Base-by-base conservation (phyloP, 345 rosid genomes). In the Murraya paniculata region DNA sequence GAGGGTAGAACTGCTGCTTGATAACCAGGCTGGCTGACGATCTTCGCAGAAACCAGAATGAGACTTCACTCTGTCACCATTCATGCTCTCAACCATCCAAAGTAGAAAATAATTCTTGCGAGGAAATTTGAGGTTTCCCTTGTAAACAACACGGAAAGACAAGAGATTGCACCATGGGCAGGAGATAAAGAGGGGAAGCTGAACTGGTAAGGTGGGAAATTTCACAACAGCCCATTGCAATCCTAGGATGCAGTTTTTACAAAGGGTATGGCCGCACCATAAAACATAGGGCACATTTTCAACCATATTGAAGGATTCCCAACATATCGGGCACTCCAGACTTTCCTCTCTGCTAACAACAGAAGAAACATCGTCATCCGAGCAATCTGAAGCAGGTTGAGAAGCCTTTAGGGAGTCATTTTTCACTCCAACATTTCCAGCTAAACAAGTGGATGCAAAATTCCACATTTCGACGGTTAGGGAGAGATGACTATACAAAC, bases 61-160 rank as follows among this genome's bases (percentile, higher is more conserved):
- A n/a, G 90, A 82, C 81, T 82, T 91, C 6, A 75, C 72, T 75
- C 93, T 85, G 79, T 91, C 93, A 9, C 91, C 93, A 36, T 93
- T 95, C 91, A 87, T 84, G 88, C 93, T 89, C 89, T 95, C 98
- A 3, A 93, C 93, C 98, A 95, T 95, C 99, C 98, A 92, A 36
- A 92, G 98, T 25, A 95, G 77, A 81, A 93, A 91, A 82, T 92
- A 95, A 80, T 95, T 93, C 86, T 95, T 95, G 62, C 84, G 79
- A 30, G 99, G 99, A 78, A 93, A 95, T 76, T 84, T 91, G 16
- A 95, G 89, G 60, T 85, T 85, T 76, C 97, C 96, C 77, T 82
- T 90, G 72, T 89, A 93, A 77, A 95, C 88, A 31, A 93, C 83
- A 64, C 96, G 91, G 53, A 93, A 88, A 24, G 99, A 95, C 74